Evolutionary conservation across 257 asterid species (phyloP).

Genomic region (Phtheirospermum japonicum): DNA sequence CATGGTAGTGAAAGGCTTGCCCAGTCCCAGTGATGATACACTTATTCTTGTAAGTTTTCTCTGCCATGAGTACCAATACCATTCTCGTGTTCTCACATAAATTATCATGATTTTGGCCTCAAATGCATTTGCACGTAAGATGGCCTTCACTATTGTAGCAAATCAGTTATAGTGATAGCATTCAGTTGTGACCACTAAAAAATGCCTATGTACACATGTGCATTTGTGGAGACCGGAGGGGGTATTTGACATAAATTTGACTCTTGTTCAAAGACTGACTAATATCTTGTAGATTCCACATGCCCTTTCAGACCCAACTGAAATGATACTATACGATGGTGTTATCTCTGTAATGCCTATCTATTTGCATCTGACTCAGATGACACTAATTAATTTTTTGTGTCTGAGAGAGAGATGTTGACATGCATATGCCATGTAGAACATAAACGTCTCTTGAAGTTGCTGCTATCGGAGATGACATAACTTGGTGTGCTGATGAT

Average conservation of each 20-base stretch:
- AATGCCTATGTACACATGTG: background rate
- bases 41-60: slow-evolving; percentile 74
- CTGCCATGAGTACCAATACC: slow-evolving; percentile 19
- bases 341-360: background rate
- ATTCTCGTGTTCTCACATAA: slow-evolving; percentile 9
- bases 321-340: background rate
- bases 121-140: slow-evolving; percentile 15
- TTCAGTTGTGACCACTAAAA: background rate
- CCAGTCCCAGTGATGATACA: slow-evolving; percentile 77
- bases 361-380: background rate
- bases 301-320: background rate
- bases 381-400: background rate
- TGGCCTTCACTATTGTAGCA: background rate
- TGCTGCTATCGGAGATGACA: background rate
- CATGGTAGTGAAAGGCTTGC: slow-evolving; percentile 85
- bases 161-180: background rate
- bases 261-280: background rate
- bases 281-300: background rate
- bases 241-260: slow-evolving; percentile 1
- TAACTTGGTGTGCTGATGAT: background rate
- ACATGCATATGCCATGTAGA: background rate
- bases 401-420: background rate
- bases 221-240: background rate
- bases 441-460: background rate
- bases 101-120: slow-evolving; percentile 11